Conservation (phyloP, 202 grass and related monocot genomes). For the Hordeum pubiflorum region DNA sequence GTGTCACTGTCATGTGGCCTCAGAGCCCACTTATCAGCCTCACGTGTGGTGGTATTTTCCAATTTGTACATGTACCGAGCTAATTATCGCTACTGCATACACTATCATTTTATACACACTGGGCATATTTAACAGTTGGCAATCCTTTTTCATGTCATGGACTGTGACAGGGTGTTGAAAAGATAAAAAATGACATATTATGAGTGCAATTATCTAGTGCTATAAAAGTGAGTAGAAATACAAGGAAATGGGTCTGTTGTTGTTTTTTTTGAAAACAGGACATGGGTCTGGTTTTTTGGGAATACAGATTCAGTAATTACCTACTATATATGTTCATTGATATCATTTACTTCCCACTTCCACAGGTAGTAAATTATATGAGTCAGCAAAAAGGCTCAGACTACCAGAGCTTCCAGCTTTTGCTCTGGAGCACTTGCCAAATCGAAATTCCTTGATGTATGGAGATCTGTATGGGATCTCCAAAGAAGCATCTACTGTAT, state of each 20-base stretch:
- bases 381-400: constrained; percentile 63
- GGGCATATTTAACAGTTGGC: background rate
- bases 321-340: background rate
- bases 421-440: constrained; percentile 84
- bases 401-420: constrained; percentile 76
- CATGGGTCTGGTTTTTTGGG: too few relatives aligned
- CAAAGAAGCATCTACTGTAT: constrained; percentile 73
- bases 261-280: background rate
- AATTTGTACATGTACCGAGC: background rate
- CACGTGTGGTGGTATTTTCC: background rate
- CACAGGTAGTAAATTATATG: constrained; percentile 58
- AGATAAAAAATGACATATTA: background rate
- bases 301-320: too few relatives aligned
- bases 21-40: background rate
- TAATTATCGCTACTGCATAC: background rate
- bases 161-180: background rate
- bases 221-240: background rate
- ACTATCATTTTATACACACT: background rate
- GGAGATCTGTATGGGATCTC: constrained; percentile 87
- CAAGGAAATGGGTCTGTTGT: background rate
- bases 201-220: background rate
- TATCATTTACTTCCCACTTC: constrained; percentile 5
- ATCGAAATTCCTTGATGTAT: constrained; percentile 87
- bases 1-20: background rate
- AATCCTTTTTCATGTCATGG: background rate